Evolutionary conservation across 805 yeast genomes (phyloP), one percentile per base, ranked within the genome.

Genomic region (Saccharomyces mikatae): DNA sequence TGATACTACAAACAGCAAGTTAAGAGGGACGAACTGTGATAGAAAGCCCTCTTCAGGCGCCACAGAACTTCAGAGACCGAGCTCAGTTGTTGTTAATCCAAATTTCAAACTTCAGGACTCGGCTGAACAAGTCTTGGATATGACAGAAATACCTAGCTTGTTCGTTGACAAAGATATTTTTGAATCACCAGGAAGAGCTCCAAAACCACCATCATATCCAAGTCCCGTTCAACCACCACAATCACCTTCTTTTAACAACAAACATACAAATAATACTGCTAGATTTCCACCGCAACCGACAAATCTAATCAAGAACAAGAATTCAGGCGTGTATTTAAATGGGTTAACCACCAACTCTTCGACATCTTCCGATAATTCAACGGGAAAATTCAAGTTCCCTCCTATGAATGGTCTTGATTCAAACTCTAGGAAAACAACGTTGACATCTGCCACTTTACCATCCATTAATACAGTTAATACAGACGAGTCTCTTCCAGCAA

Each of bases 141-240:
- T 36, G 11, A 17, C 44, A 17, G 24, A 36, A 21, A 22, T 36
- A 6, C 44, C 44, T 36, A 21, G 17, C 10, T 17, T 36, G 24
- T 36, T 36, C 17, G 31, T 55, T 1, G 52, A 52, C 17, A 46
- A 54, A 13, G 56, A 49, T 8, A 41, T 58, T 21, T 84, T 84
- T 63, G 70, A 76, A 31, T 84, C 89, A 0, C 89, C 89, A n/a
- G 76, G 89, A 65, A 81, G 73, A 60, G 87, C 89, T 0, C 90
- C 90, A 1, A 77, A 77, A 52, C 89, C 89, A 1, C 89, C 89
- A 2, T 62, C 75, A 1, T 70, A 67, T 31, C 74, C 76, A 46
- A 71, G 75, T 28, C 77, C 78, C 4, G 71, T 73, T 8, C 71
- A 69, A 32, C 57, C 64, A 11, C 61, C 63, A 2, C 56, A 55